phyloP scores from a whole-genome alignment of 2,329 filamentous ascomycete genomes.

The Neurospora sp. region DNA sequence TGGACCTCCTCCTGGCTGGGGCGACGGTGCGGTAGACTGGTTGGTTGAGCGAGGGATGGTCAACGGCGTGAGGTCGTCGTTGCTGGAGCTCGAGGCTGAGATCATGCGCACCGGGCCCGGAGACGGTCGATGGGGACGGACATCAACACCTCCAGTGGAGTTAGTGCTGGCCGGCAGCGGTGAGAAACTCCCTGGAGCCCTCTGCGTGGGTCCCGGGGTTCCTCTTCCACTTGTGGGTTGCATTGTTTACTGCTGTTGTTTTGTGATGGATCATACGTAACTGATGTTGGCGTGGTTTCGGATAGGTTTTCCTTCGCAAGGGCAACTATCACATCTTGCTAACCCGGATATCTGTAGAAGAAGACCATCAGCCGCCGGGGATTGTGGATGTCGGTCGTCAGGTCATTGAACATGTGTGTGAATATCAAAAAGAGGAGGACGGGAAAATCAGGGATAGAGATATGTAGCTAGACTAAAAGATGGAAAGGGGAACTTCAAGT shows the following conservation, averaged over 20 bases:
- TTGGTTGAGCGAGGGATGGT: slow-evolving; percentile 37
- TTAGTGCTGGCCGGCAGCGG: slow-evolving; percentile 31
- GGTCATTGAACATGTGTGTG: not conserved
- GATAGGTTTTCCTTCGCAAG: not conserved
- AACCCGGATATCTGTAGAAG: not conserved
- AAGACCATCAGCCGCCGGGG: not conserved
- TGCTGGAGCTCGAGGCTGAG: slow-evolving; percentile 27
- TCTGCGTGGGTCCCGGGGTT: slow-evolving; percentile 27
- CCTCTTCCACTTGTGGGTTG: slow-evolving; percentile 32
- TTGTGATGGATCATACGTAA: not conserved
- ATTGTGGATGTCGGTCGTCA: not conserved
- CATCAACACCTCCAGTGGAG: slow-evolving; percentile 21
- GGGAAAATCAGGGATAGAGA: not conserved
- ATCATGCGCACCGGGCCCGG: slow-evolving; percentile 34
- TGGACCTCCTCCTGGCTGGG: not conserved
- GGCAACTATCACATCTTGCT: not conserved
- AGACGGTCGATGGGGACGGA: slow-evolving; percentile 17
- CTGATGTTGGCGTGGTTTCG: not conserved
- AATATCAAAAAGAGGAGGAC: not conserved
- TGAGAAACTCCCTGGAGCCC: slow-evolving; percentile 47
- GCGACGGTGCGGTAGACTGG: slow-evolving; percentile 23
- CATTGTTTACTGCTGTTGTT: slow-evolving; percentile 28
- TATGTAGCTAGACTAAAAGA: not conserved
- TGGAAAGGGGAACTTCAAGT: not conserved
- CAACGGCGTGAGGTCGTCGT: slow-evolving; percentile 34